phyloP scores from a whole-genome alignment of 768 basidiomycete genomes.

The Gloeostereum incarnatum region DNA sequence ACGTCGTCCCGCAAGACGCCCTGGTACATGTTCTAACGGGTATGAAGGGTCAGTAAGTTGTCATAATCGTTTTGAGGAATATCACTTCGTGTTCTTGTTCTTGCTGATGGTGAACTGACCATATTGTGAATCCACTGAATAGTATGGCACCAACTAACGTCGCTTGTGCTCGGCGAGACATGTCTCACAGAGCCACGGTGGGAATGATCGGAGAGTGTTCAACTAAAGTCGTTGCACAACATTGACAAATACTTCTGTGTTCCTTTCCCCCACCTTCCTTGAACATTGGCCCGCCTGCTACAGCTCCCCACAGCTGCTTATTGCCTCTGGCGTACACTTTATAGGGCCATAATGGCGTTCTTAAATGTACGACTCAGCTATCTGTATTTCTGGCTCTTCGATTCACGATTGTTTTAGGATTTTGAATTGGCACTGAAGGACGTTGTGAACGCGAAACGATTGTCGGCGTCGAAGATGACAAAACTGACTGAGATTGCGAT shows the following conservation, averaged over 20 bases:
- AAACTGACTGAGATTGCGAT: slow-evolving; percentile 68
- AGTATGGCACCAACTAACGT: slow-evolving; percentile 63
- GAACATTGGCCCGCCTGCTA: slow-evolving; percentile 1
- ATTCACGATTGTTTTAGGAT: slow-evolving; percentile 34
- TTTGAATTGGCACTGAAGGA: slow-evolving; percentile 79
- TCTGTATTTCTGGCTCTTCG: slow-evolving; percentile 4
- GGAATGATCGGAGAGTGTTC: slow-evolving; percentile 11
- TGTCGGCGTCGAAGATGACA: slow-evolving; percentile 83
- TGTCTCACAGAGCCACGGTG: slow-evolving; percentile 15
- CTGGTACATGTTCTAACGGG: slow-evolving; percentile 73
- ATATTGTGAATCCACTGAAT: slow-evolving; percentile 64
- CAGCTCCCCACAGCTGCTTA: slow-evolving; percentile 8
- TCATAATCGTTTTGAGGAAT: not conserved
- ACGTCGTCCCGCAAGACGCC: slow-evolving; percentile 88
- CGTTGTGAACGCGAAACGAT: slow-evolving; percentile 71
- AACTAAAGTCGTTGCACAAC: not conserved
- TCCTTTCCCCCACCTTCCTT: slow-evolving; percentile 1
- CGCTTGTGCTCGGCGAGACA: slow-evolving; percentile 63
- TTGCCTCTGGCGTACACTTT: slow-evolving; percentile 26
- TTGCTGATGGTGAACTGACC: slow-evolving; percentile 87
- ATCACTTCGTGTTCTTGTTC: slow-evolving; percentile 74
- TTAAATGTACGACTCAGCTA: slow-evolving; percentile 5
- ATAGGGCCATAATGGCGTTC: slow-evolving; percentile 2
- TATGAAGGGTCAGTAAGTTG: slow-evolving; percentile 6
- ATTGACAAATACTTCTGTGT: not conserved